Base-by-base conservation (phyloP, 2,329 filamentous ascomycete species). In the Lachnellula occidentalis region DNA sequence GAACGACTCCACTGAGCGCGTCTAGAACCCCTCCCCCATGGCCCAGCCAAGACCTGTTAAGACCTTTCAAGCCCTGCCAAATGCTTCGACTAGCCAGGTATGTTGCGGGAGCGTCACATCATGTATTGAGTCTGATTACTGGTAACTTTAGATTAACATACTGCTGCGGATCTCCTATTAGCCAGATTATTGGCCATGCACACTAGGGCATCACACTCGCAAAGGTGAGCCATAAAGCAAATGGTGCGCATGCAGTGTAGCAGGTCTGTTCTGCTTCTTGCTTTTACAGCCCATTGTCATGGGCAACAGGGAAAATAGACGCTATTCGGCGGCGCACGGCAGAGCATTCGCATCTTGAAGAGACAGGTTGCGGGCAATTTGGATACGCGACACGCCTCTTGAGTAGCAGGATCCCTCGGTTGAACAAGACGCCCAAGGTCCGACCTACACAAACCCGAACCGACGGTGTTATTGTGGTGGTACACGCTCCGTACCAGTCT, bases 101-200 rank as follows among this genome's bases (percentile, higher is more conserved):
- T 42, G 55, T 53, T 58, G 55, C 57, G 52, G 55, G 56, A 57
- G 46, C 48, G 57, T 62, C 55, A 54, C 58, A 60, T 55, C 55
- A 57, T 59, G 58, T 59, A 61, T 48, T 48, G 51, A 55, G 37
- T 55, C 56, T 51, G 54, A 58, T 59, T 57, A 50, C 56, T 60
- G 57, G 55, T 58, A 58, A 51, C 55, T 56, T 53, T 57, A 45
- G 54, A 61, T 48, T 52, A 56, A 54, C 54, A 51, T 58, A 54
- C 52, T 49, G 42, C 56, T 56, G 42, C 57, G 54, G 53, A 54
- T 56, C 47, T 46, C 48, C 53, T 53, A 63, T 64, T 63, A 64
- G 61, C 62, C 62, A 64, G 58, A 61, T 63, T 63, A 58, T 50
- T 51, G 60, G 60, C 59, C 60, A 59, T 61, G 62, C 61, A 56